A percentile compares a stretch with the other conserved stretches of the same genome.
These are phyloP conservation scores for Globisporangium ultimum DNA, from an alignment of 352 stramenopile genomes.

Conservation along the genomic window DNA sequence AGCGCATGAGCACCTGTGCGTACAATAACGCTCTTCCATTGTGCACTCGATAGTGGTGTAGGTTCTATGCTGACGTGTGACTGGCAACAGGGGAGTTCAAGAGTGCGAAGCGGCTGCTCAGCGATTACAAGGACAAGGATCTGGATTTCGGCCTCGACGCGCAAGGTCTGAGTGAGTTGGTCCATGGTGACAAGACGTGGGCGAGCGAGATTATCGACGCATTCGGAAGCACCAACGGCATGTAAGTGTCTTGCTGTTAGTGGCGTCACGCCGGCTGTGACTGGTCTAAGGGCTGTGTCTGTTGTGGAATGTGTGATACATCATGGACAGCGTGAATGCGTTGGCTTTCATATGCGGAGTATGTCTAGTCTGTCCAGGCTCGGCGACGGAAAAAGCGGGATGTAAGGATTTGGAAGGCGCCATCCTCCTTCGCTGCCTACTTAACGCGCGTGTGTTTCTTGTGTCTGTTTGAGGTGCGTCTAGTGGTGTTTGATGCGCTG, in stretches of 20 bases:
- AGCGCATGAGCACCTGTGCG: constrained; percentile 55
- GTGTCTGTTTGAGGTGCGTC: neutral
- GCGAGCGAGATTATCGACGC: constrained; percentile 51
- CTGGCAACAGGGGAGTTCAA: constrained; percentile 48
- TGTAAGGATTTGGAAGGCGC: constrained; percentile 17
- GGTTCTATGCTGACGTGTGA: neutral
- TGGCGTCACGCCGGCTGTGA: too few relatives aligned
- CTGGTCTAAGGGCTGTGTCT: too few relatives aligned
- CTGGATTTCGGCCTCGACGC: constrained; percentile 67
- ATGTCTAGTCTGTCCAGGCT: constrained; percentile 34
- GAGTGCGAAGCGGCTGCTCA: constrained; percentile 35
- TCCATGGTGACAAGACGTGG: constrained; percentile 50
- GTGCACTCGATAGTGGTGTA: neutral
- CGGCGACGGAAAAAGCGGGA: constrained; percentile 51
- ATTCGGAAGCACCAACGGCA: constrained; percentile 56
- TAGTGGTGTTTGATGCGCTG: constrained; percentile 76
- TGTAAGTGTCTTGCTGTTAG: constrained; percentile 24
- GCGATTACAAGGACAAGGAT: constrained; percentile 75
- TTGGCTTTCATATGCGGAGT: constrained; percentile 64
- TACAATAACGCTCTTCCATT: neutral
- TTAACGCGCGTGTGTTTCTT: neutral
- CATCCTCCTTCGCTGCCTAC: neutral
- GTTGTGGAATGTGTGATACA: neutral
- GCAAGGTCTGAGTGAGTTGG: constrained; percentile 39
- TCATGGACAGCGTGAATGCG: constrained; percentile 45